Evolutionary conservation across 495 filamentous ascomycete species (phyloP), one percentile per base, ranked within the genome.

Genomic region (Penicillium bialowiezense): DNA sequence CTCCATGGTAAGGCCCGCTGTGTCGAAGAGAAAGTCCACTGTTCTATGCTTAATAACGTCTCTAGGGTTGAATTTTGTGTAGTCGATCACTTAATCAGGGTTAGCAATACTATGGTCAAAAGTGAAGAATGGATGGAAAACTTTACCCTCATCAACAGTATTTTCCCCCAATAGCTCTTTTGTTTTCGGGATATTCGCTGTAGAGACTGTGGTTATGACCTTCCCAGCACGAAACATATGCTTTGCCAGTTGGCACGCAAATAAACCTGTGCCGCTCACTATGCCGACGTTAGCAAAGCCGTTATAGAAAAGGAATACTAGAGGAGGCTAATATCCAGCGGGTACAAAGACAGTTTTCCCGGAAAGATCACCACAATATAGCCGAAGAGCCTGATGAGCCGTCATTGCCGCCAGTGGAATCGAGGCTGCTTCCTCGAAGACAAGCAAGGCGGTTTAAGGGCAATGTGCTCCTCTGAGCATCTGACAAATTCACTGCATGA

Each of bases 341-440:
- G 77, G 65, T 8, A 81, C 60, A 50, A 76, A 75, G 2, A 78
- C 75, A 17, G 75, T 79, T 64, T 81, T 82, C 7, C 76, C 78
- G n/a, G 67, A 60, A 20, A 69, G 50, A 43, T 58, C 56, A 20
- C 59, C 65, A 24, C 75, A 52, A 2, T 60, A 76, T 8, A 55
- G 59, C 20, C 66, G 56, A 7, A 79, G 53, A 15, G 67, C 58
- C 52, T 78, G 72, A 7, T 71, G 45, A 1, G 70, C 68, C 1
- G 73, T 77, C 13, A 70, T 45, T 3, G 61, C 60, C 1, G 52
- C 64, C 7, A 69, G 58, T 1, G 64, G 60, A 3, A 80, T 42
- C 15, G 72, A 67, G 15, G 65, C 59, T 10, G 73, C 71, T 40
- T 73, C 58, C 32, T 65, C 64, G 37, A 73, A 73, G 49, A 62